Conservation (phyloP, 345 rosid species). For the Eucalyptus paniculata region DNA sequence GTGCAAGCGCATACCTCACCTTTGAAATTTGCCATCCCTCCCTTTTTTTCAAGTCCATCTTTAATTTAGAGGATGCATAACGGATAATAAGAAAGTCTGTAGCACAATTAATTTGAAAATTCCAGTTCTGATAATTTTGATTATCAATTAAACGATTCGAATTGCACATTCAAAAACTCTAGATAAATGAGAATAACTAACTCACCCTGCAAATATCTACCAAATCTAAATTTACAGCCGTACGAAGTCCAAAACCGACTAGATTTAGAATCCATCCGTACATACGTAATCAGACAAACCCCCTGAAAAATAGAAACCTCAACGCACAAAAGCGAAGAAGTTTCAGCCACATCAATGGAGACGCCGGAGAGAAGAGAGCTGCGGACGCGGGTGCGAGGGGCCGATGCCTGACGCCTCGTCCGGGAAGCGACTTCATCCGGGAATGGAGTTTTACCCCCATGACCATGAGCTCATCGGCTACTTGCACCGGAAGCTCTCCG, state of each 20-base stretch:
- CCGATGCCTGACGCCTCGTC: background rate
- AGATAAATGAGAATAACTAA: background rate
- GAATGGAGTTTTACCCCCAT: background rate
- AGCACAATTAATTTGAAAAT: background rate
- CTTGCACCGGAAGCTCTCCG: background rate
- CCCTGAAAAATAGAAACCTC: background rate
- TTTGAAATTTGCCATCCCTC: background rate
- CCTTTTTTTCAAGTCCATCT: background rate
- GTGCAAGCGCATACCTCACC: no score
- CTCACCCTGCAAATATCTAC: background rate
- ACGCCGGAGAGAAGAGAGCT: background rate
- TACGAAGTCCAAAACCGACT: background rate
- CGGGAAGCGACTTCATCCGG: background rate
- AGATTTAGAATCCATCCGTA: background rate
- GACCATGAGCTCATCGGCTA: background rate
- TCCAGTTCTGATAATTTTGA: background rate
- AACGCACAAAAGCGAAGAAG: background rate
- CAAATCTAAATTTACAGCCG: background rate
- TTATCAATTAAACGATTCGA: background rate
- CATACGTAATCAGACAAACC: background rate
- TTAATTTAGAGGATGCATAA: background rate
- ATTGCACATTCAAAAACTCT: background rate
- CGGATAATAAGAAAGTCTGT: background rate
- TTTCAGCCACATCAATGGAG: background rate
- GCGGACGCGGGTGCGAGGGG: background rate